Percentiles rank a stretch among this genome's conserved stretches.
Evolutionary conservation across 192 early-diverging fungal genomes (phyloP).

Genomic region (Podila horticola): DNA sequence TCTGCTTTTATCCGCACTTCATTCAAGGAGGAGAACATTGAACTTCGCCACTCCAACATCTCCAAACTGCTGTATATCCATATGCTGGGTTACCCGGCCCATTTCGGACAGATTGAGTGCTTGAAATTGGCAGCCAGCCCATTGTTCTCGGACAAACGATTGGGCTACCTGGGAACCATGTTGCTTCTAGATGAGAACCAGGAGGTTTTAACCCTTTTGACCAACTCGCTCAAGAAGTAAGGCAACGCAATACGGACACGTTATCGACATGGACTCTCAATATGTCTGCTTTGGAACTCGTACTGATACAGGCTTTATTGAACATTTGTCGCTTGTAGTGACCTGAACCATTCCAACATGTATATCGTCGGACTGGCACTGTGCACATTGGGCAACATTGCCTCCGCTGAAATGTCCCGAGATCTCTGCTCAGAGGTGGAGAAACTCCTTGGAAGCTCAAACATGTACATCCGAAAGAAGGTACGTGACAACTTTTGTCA

Average conservation of each 20-base stretch:
- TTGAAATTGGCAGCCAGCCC: constrained; percentile 96
- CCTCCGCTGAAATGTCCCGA: constrained; percentile 94
- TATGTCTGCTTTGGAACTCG: not conserved
- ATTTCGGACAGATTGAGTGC: constrained; percentile 99
- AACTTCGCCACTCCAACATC: constrained; percentile 92
- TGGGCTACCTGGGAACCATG: constrained; percentile 99
- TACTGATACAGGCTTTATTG: no score
- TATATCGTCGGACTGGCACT: constrained; percentile 97
- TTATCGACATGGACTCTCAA: not conserved
- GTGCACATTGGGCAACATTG: constrained; percentile 96
- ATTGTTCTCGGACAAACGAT: constrained; percentile 94
- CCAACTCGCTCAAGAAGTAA: constrained; percentile 98
- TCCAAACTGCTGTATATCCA: constrained; percentile 98
- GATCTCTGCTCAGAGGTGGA: constrained; percentile 96
- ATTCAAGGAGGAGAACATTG: constrained; percentile 96
- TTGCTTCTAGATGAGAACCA: constrained; percentile 98
- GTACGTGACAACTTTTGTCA: constrained; percentile 38
- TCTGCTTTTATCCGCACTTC: constrained; percentile 95
- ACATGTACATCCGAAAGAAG: constrained; percentile 98
- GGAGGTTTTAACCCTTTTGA: constrained; percentile 95
- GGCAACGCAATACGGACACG: not conserved
- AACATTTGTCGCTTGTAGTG: constrained; percentile 59
- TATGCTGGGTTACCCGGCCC: constrained; percentile 98
- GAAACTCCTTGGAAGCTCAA: constrained; percentile 87
- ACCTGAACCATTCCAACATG: constrained; percentile 96